Conservation (phyloP, 305 asterid genomes). For the Fraxinus greggii region DNA sequence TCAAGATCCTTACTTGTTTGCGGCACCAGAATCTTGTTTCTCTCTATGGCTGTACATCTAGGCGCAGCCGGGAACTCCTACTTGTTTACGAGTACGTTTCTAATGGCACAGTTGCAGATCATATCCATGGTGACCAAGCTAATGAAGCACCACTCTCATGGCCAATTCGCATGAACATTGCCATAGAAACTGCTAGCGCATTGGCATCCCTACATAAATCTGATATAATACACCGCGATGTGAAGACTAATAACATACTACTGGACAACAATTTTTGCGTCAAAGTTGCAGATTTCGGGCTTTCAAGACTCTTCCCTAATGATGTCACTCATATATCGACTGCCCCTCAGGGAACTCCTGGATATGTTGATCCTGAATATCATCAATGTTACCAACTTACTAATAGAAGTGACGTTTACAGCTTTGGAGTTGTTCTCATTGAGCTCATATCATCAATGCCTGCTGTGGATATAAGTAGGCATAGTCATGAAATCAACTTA, state of each 20-base stretch:
- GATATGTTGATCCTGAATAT: constrained; percentile 78
- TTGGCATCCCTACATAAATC: constrained; percentile 68
- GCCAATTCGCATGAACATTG: constrained; percentile 61
- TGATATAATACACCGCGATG: constrained; percentile 70
- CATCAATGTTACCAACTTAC: constrained; percentile 69
- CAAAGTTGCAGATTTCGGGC: constrained; percentile 82
- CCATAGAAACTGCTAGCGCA: constrained; percentile 68
- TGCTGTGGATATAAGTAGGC: constrained; percentile 66
- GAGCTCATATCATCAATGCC: constrained; percentile 81
- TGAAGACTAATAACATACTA: constrained; percentile 67
- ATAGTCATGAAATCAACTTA: constrained; percentile 61
- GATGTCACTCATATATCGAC: constrained; percentile 73
- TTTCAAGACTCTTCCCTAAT: constrained; percentile 59
- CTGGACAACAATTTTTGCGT: constrained; percentile 54
- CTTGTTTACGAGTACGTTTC: constrained; percentile 71
- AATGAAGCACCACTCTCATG: constrained; percentile 36
- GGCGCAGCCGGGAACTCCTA: constrained; percentile 62
- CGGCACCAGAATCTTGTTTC: constrained; percentile 69
- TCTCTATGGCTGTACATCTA: constrained; percentile 77
- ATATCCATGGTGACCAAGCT: constrained; percentile 54
- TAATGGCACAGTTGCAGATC: constrained; percentile 77
- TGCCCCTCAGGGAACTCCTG: constrained; percentile 84
- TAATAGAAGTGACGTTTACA: constrained; percentile 68
- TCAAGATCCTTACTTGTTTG: constrained; percentile 60
- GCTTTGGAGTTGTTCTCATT: constrained; percentile 71